Base-by-base conservation (phyloP, 179 eudicot species). In the Corrigiola litoralis region DNA sequence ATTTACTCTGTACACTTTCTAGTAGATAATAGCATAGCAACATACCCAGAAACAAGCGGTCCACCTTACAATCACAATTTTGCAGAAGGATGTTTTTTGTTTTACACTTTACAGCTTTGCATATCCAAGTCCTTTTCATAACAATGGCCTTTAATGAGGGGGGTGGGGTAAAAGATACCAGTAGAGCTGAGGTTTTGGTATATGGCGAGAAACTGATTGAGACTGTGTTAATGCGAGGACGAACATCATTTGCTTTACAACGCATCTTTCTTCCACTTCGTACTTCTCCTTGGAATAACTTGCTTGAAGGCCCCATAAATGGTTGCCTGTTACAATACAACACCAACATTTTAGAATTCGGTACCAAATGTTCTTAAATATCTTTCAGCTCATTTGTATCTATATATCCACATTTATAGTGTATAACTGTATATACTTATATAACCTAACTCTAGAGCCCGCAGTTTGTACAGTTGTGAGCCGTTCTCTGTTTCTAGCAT, bases 291-390 rank as follows among this genome's bases (percentile, higher is more conserved):
- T 33, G 86, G 85, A 25, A 86, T 67, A 33, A 72, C 92, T 56
- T 83, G 86, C 84, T 83, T 86, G 46, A 86, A 69, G 6, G 86
- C 78, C 36, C 79, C 77, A 49, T 69, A 84, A 4, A 86, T 69
- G 6, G 72, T 51, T 20, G 74, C 81, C 88, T 86, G 65, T 60
- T 42, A 84, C 27, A 51, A 13, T 1, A 62, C 47, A 36, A 13
- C 6, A 13, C 45, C 34, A 48, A 45, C 16, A 21, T 14, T 24
- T 16, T 47, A 32, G 44, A n/a, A 46, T 57, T 57, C 56, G 11
- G 21, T 25, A 25, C 41, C 53, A 54, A n/a, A 34, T 21, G 49
- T 33, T 65, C 27, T 12, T 33, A 51, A 50, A 25, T 7, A 25
- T 11, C 24, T 47, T 34, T 38, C 23, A 4, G 24, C 49, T 23